phyloP scores from a whole-genome alignment of 345 rosid genomes.

The Hypericum perforatum region DNA sequence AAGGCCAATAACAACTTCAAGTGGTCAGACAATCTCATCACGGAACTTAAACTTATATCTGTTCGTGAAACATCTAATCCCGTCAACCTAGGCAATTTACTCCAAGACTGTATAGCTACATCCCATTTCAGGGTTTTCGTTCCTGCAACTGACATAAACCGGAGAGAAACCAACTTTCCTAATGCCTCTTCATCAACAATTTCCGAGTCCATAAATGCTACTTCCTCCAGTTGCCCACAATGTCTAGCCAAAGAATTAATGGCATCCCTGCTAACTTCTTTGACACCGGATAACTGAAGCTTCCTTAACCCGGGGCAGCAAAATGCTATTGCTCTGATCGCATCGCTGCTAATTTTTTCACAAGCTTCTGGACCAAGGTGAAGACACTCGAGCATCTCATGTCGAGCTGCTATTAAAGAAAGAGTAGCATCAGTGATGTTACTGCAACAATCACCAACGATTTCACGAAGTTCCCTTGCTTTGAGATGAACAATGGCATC shows the following conservation, averaged over 20 bases:
- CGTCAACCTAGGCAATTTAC: slow-evolving; percentile 4
- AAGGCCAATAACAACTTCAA: slow-evolving; percentile 22
- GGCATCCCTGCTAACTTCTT: slow-evolving; percentile 23
- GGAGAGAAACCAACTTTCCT: neutral
- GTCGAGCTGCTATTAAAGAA: slow-evolving; percentile 25
- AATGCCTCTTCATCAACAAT: neutral
- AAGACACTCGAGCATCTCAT: slow-evolving; percentile 28
- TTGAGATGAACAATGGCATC: slow-evolving; percentile 25
- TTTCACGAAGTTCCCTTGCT: slow-evolving; percentile 23
- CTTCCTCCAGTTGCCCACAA: slow-evolving; percentile 12
- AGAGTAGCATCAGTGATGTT: slow-evolving; percentile 27
- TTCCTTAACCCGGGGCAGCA: slow-evolving; percentile 28
- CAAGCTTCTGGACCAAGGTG: slow-evolving; percentile 24
- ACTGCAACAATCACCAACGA: slow-evolving; percentile 25
- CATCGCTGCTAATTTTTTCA: slow-evolving; percentile 31
- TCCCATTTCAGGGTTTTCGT: neutral
- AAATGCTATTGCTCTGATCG: slow-evolving; percentile 26
- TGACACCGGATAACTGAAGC: slow-evolving; percentile 27
- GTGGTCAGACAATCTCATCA: slow-evolving; percentile 11
- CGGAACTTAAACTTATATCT: slow-evolving; percentile 17
- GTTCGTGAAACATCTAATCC: slow-evolving; percentile 33
- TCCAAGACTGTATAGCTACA: neutral
- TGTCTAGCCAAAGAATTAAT: slow-evolving; percentile 27
- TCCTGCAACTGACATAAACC: slow-evolving; percentile 1
- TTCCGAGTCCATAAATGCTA: neutral